Base-by-base conservation (phyloP, 2,329 filamentous ascomycete species). In the Blastomyces silverae region DNA sequence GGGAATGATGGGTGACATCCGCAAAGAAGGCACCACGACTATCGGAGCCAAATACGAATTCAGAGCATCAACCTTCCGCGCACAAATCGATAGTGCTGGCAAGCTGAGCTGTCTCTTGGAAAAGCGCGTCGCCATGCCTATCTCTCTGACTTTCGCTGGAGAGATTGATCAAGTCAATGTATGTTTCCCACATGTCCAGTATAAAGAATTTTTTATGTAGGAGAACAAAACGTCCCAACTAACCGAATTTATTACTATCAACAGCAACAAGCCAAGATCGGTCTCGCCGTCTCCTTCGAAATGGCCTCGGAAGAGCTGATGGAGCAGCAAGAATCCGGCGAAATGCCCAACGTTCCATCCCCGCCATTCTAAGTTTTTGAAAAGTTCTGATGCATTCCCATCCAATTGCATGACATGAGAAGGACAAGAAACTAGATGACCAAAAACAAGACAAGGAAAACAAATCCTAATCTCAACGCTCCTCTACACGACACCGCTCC, bases 11-110 rank as follows among this genome's bases (percentile, higher is more conserved):
- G 91, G 91, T 66, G 87, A 87, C 58, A 77, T 88, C 63, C 85
- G 88, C 77, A 93, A 92, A 79, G 92, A 99, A 78, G 94, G 94
- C 64, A 85, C 91, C 67, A 92, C 95, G 63, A 91, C 92, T 64
- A 85, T 97, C 72, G 94, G 93, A 73, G 91, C 92, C 76, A 99
- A 99, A 81, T 99, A 99, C 80, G 93, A 97, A 78, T 99, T 99
- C 86, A 87, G 91, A 75, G 90, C 92, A 81, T 94, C 91, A 64
- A 94, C 91, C 61, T 96, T 97, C 87, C 88, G 93, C 70, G 94
- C 93, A 56, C 94, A 99, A 81, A 85, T 97, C 72, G 94, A 99
- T 80, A 95, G 92, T 73, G 88, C 91, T 76, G 94, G 94, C 77
- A 96, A 96, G 82, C 84, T 99, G 67, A 91, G 89, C 79, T 94